phyloP scores from a whole-genome alignment of 768 basidiomycete species.

The Panellus pusillus region DNA sequence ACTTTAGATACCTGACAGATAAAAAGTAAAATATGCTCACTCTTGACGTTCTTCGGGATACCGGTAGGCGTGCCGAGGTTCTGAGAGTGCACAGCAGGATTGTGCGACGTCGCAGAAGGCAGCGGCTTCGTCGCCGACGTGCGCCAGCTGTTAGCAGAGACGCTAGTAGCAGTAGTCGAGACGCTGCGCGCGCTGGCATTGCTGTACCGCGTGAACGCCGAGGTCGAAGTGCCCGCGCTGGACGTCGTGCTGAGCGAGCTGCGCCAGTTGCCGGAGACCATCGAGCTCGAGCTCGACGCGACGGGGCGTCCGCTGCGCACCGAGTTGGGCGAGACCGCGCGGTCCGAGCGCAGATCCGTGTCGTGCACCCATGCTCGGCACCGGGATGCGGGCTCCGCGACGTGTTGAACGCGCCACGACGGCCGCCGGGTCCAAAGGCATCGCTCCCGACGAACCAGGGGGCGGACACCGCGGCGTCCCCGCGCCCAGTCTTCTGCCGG shows the following conservation, averaged over 20 bases:
- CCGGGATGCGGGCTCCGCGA: slow-evolving; percentile 30
- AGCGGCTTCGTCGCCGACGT: slow-evolving; percentile 36
- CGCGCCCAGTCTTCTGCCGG: slow-evolving; percentile 11
- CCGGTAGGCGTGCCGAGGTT: slow-evolving; percentile 40
- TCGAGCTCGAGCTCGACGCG: slow-evolving; percentile 61
- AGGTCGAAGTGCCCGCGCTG: slow-evolving; percentile 67
- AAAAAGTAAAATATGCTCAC: slow-evolving; percentile 42
- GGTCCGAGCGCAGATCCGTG: slow-evolving; percentile 37
- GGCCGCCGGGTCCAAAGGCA: slow-evolving; percentile 12
- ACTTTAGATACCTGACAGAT: slow-evolving; percentile 8
- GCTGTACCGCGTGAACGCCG: slow-evolving; percentile 79
- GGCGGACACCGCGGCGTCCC: slow-evolving; percentile 10
- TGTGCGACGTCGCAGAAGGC: slow-evolving; percentile 19
- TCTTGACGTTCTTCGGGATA: slow-evolving; percentile 76
- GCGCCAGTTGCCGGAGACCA: slow-evolving; percentile 73
- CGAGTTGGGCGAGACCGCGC: slow-evolving; percentile 61
- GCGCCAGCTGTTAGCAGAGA: slow-evolving; percentile 75
- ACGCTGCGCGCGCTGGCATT: slow-evolving; percentile 72
- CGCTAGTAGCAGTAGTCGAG: slow-evolving; percentile 79
- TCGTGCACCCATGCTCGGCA: slow-evolving; percentile 32
- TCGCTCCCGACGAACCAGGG: slow-evolving; percentile 8
- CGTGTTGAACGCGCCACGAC: slow-evolving; percentile 32
- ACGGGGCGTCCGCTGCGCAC: slow-evolving; percentile 52
- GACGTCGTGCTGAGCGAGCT: slow-evolving; percentile 71
- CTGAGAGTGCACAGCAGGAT: slow-evolving; percentile 8